phyloP scores from a whole-genome alignment of 2,329 filamentous ascomycete species.

The Diaporthe sp. region DNA sequence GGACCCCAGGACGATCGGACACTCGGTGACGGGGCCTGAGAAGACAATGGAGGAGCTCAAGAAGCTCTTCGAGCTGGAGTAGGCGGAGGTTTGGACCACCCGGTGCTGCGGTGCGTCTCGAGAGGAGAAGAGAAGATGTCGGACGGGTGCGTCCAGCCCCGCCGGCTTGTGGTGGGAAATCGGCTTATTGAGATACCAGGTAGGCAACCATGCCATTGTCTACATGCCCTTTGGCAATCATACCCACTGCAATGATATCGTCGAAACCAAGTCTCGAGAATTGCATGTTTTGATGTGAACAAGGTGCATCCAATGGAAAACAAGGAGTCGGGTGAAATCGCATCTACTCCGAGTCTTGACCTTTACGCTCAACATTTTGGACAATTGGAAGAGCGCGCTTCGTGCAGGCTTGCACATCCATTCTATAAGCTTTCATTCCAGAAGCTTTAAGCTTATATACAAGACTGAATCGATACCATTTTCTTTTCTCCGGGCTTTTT shows the following conservation, averaged over 20 bases:
- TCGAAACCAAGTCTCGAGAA: background rate
- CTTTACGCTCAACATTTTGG: no score
- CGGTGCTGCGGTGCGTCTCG: background rate
- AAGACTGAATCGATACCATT: background rate
- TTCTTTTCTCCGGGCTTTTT: background rate
- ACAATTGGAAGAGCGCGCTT: background rate
- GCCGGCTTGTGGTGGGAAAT: background rate
- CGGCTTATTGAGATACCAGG: conserved; percentile 29
- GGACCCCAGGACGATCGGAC: conserved; percentile 85
- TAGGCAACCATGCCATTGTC: conserved; percentile 17
- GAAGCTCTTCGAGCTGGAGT: conserved; percentile 77
- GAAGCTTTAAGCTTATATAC: conserved; percentile 24
- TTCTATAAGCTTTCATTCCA: background rate
- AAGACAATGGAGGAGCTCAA: conserved; percentile 86
- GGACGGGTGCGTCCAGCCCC: background rate
- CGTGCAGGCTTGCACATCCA: background rate
- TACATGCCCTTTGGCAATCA: conserved; percentile 5
- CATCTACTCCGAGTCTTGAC: background rate
- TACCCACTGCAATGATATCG: background rate
- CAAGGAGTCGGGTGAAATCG: no score
- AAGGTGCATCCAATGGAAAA: no score
- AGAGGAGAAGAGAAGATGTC: background rate
- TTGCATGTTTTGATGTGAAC: background rate
- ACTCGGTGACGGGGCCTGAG: conserved; percentile 83
- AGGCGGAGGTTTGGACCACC: background rate